Evolutionary conservation across 352 stramenopile species (phyloP), one percentile per base, ranked within the genome.

Genomic region (Lagenidium giganteum): DNA sequence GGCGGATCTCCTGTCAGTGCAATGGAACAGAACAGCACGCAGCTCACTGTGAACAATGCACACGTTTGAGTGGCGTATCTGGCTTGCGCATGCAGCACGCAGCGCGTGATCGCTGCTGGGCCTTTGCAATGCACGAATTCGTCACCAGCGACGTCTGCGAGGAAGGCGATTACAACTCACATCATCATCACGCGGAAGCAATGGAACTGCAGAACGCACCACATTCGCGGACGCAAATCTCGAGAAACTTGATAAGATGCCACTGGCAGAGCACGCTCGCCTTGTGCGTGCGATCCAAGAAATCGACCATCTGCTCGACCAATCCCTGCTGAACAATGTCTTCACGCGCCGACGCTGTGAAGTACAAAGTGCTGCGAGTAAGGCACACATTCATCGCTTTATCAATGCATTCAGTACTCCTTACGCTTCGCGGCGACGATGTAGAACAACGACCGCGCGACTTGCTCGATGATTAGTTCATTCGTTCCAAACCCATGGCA

Each of bases 181-280:
- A 76, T 69, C 68, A 27, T 67, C 66, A 16, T 68, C 38, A 25
- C 69, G 69, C n/a, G n/a, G n/a, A n/a, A n/a, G n/a, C 28, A 13
- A 4, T 37, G 28, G 7, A 12, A 7, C 5, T 34, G 12, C 12
- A 8, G 20, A 14, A 38, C 44, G 17, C 44, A 76, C 71, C 68
- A 27, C 65, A 66, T 16, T 68, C 38, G 26, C 69, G 69, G 24
- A 60, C 35, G 3, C 30, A 44, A 5, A 80, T 33, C 46, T 85
- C 72, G 11, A 82, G 22, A 17, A 81, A 66, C 51, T 80, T 82
- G 54, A 68, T 37, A 11, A 63, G 53, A 28, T 85, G 64, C 69
- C 72, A 85, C n/a, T 75, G 54, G 24, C 60, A 25, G 42, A 72
- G 50, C 16, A 67, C 61, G 17, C 35, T 47, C 21, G 38, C 28